Percentiles rank a stretch among this genome's conserved stretches.
Conservation (phyloP, 495 filamentous ascomycete genomes). For the Baudoinia panamericana region DNA sequence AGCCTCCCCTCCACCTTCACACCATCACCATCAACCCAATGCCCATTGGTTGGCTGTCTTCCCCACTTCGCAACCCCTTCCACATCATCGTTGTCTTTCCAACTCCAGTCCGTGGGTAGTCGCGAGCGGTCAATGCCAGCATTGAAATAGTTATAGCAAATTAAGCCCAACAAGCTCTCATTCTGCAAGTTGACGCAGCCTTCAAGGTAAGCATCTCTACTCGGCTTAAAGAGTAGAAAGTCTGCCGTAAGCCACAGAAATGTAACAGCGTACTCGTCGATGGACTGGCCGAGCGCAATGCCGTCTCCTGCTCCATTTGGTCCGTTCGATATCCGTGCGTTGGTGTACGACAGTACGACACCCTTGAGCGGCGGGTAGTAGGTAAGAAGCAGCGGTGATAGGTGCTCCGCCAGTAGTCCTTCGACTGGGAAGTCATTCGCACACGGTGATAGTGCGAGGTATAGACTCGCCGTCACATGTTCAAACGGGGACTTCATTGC, state of each 20-base stretch:
- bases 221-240: constrained; percentile 56
- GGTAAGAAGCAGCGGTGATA: constrained; percentile 60
- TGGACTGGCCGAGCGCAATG: constrained; percentile 38
- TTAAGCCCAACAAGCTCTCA: constrained; percentile 55
- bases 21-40: constrained; percentile 50
- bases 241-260: constrained; percentile 63
- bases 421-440: constrained; percentile 48
- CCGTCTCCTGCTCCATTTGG: constrained; percentile 20
- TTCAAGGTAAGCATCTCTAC: constrained; percentile 44
- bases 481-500: constrained; percentile 52
- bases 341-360: constrained; percentile 56
- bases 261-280: constrained; percentile 54
- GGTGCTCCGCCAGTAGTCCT: constrained; percentile 57
- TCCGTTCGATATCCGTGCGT: constrained; percentile 33
- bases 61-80: constrained; percentile 12
- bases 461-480: constrained; percentile 49
- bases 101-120: constrained; percentile 56
- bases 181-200: constrained; percentile 60
- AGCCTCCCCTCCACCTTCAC: constrained; percentile 48
- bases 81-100: constrained; percentile 25
- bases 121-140: constrained; percentile 53
- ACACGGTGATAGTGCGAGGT: constrained; percentile 58
- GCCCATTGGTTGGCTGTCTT: constrained; percentile 35
- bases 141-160: constrained; percentile 64
- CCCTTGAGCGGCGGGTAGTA: constrained; percentile 62